Base-by-base conservation (phyloP, 345 rosid genomes). In the Camelina laxa region DNA sequence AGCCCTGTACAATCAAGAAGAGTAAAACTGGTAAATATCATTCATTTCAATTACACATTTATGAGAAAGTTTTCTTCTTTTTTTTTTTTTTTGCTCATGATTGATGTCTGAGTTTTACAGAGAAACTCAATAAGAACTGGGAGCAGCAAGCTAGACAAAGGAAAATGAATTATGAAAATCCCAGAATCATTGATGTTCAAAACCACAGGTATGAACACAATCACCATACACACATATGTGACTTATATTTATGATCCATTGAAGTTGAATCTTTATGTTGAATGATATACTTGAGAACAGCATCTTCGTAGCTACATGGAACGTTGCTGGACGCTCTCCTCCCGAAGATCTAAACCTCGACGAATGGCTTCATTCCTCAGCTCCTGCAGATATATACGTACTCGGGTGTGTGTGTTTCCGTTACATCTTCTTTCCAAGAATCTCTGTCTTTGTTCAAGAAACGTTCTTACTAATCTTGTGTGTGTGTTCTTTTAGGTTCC, bases 241-340 rank as follows among this genome's bases (percentile, higher is more conserved):
- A 61, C 7, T 53, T 19, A 20, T 65, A 38, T n/a, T n/a, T 50
- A 8, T 65, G 63, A 30, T 66, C 5, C 22, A 41, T 13, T 66
- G 58, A 41, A 7, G 51, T 38, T 61, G 27, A 56, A 39, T 10
- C 49, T 71, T 27, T 2, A 38, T 57, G 51, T 64, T 59, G 50
- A 22, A 9, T 56, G 7, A 47, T 75, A 47, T 75, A 2, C 67
- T 84, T 76, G 79, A 50, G 80, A 70, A 79, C 95, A 92, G 98
- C 65, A 78, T 95, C 80, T 95, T 95, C 60, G 95, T 87, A 57
- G 96, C 91, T 75, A 85, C 97, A 38, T 95, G 99, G 99, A 95
- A 95, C 80, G 99, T 95, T 19, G 99, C 88, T 39, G 99, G 98
- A 80, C 91, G 90, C 83, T 87, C 99, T 22, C 99, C 98, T 50